Evolutionary conservation across 371 early-diverging fungal species (phyloP).

Genomic region (Nematocida major): DNA sequence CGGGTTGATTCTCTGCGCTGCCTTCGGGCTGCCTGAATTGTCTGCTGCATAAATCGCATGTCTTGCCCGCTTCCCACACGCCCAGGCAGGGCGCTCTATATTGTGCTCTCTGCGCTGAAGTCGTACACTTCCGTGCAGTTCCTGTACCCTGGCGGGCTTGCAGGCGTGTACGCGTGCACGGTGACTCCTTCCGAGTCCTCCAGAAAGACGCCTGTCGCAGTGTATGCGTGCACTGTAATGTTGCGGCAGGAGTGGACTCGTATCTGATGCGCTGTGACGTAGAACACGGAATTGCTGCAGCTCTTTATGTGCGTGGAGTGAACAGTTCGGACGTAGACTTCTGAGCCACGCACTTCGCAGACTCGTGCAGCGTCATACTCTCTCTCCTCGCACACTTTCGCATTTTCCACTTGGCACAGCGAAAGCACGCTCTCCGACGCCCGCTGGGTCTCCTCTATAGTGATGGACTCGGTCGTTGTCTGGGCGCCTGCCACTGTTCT

Average conservation of each 20-base stretch:
- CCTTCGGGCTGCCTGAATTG: too few relatives aligned
- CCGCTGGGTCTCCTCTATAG: slow-evolving; percentile 18
- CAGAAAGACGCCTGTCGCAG: slow-evolving; percentile 36
- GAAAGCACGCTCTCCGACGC: neutral
- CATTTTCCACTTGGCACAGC: neutral
- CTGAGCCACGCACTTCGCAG: neutral
- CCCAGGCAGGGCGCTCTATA: neutral
- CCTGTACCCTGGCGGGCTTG: neutral
- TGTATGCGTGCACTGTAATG: slow-evolving; percentile 24
- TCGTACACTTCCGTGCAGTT: neutral
- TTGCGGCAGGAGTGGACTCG: neutral
- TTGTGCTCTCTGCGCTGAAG: slow-evolving; percentile 16
- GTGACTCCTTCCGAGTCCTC: slow-evolving; percentile 7
- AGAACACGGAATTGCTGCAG: neutral
- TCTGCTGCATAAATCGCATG: too few relatives aligned
- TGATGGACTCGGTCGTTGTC: neutral
- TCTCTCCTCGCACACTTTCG: neutral
- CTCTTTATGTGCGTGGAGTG: neutral
- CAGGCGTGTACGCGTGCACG: neutral
- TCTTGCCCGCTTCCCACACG: neutral
- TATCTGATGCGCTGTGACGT: slow-evolving; percentile 23
- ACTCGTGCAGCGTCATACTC: slow-evolving; percentile 10
- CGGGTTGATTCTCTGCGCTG: too few relatives aligned
- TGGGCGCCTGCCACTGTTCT: neutral
- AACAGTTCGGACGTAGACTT: neutral